Percentiles rank a stretch among this genome's conserved stretches.
These are phyloP conservation scores for Ilex asprella DNA, from an alignment of 257 asterid genomes.

Conservation along the genomic window DNA sequence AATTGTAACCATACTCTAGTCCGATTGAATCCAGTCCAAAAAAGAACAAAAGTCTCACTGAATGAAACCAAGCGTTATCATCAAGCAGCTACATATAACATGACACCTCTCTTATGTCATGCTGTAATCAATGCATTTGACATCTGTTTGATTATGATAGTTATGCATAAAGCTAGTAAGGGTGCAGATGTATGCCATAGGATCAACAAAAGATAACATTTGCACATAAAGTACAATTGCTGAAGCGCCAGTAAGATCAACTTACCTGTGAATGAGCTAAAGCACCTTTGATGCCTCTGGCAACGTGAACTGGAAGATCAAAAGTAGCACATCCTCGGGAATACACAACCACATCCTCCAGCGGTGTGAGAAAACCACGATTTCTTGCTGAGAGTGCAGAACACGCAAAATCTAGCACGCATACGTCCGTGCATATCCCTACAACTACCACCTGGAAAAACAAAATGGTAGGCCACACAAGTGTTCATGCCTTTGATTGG, in stretches of 20 bases:
- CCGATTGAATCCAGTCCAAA: too few species aligned
- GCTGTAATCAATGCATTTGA: neutral
- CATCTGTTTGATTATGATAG: neutral
- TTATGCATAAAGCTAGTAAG: neutral
- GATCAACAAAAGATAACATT: too few species aligned
- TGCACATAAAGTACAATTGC: too few species aligned
- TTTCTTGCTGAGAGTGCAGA: constrained; percentile 77
- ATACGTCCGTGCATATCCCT: constrained; percentile 87
- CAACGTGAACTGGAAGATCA: constrained; percentile 62
- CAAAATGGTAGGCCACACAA: constrained; percentile 5
- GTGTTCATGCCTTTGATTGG: neutral
- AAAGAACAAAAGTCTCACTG: too few species aligned
- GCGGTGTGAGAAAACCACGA: constrained; percentile 49
- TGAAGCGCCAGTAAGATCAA: neutral
- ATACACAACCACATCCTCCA: constrained; percentile 73
- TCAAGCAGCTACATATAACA: neutral
- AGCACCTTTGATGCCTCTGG: constrained; percentile 56
- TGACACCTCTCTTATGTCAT: too few species aligned
- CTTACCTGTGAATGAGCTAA: constrained; percentile 91
- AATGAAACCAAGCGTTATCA: neutral
- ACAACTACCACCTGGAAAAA: constrained; percentile 60
- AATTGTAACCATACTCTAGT: too few species aligned
- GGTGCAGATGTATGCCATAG: neutral
- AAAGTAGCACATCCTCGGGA: constrained; percentile 85
- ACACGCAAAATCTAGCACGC: constrained; percentile 84